Conservation (phyloP, 345 rosid genomes). For the Citrus trifoliata region DNA sequence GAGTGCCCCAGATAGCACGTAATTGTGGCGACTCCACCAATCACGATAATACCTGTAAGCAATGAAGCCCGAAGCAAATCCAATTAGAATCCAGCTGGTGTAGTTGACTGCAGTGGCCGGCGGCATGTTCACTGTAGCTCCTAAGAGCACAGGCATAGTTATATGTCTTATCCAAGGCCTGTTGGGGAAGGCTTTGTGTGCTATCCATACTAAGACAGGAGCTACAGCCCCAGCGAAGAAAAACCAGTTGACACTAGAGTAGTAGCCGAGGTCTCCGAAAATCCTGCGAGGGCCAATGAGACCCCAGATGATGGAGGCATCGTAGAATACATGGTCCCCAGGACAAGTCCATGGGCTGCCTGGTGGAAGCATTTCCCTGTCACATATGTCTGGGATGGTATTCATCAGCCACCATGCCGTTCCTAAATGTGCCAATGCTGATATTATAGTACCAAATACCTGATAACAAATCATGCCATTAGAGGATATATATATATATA, state of each 20-base stretch:
- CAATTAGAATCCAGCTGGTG: constrained; percentile 53
- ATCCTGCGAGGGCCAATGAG: constrained; percentile 62
- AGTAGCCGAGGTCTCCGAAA: constrained; percentile 66
- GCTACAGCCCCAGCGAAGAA: constrained; percentile 54
- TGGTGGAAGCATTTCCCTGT: constrained; percentile 46
- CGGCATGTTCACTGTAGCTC: constrained; percentile 48
- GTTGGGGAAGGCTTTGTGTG: constrained; percentile 47
- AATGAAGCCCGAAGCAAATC: constrained; percentile 53
- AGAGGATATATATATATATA: not conserved
- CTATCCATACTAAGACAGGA: constrained; percentile 54
- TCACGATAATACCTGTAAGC: constrained; percentile 51
- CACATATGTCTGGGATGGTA: constrained; percentile 50
- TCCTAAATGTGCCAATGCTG: constrained; percentile 49
- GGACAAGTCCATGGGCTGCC: constrained; percentile 77
- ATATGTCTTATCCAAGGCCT: constrained; percentile 54
- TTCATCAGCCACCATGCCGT: constrained; percentile 76
- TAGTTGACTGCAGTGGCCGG: constrained; percentile 70
- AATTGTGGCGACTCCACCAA: constrained; percentile 74
- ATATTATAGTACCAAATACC: constrained; percentile 55
- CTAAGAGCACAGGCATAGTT: constrained; percentile 52
- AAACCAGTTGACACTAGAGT: constrained; percentile 58
- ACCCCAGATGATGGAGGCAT: constrained; percentile 74
- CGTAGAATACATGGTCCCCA: constrained; percentile 55
- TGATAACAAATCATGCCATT: constrained; percentile 11
- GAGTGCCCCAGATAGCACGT: constrained; percentile 61